Evolutionary conservation across 2,329 filamentous ascomycete genomes (phyloP), one percentile per base, ranked within the genome.

Genomic region (Aspergillus pseudoterreus): DNA sequence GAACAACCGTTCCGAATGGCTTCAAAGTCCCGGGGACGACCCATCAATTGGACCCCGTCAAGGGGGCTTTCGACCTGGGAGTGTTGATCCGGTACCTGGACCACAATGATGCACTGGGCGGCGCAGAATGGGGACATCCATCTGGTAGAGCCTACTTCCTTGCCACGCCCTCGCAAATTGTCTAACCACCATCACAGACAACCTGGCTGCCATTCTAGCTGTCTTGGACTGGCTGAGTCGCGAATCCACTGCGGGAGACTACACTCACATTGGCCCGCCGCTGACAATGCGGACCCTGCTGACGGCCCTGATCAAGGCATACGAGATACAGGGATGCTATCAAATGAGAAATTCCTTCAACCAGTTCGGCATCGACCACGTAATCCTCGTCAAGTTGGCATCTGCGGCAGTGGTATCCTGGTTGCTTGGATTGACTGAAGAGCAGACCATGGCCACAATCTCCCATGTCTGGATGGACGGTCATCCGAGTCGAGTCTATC

Each of bases 41-140:
- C 3, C 63, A 65, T 35, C 51, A 61, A 8, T 45, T 75, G 11
- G 73, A 75, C 49, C 64, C 66, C 3, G 42, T 70, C 1, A 69
- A 74, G 43, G 72, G 70, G 0, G 67, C 73, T 12, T 75, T 75
- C 49, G 66, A 71, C 47, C 39, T 75, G 19, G 71, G 70, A 0
- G 55, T 61, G 2, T 53, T 72, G 54, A 72, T 75, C 35, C 62
- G 72, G 22, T 75, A 72, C 47, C 54, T 75, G 12, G 73, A 75
- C 52, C 71, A 73, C 45, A 75, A 74, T 46, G 73, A 75, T 61
- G 71, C 66, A 4, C 61, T 68, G n/a, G 50, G 59, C 8, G 73
- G 71, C 0, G 63, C 60, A n/a, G 73, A 75, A 59, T 75, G 72
- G 73, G 71, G 71, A 1, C 73, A 75, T 61, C 72, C 73, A 11